These are phyloP conservation scores for Coemansia umbellata DNA, from an alignment of 192 early-diverging fungal species.

Conservation along the genomic window DNA sequence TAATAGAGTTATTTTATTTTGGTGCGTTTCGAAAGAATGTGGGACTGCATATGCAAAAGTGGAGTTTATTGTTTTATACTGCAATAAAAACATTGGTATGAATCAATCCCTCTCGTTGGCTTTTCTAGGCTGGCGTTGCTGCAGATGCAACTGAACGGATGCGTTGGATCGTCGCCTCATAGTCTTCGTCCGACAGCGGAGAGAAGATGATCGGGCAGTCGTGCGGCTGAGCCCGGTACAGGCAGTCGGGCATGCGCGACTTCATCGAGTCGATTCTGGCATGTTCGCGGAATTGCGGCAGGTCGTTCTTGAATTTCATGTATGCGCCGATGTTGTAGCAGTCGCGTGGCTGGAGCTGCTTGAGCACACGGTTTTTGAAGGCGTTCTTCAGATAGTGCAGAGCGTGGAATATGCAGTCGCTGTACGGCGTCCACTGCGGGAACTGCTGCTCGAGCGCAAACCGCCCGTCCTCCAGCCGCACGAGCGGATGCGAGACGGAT, in stretches of 20 bases:
- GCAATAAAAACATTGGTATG: too few species aligned
- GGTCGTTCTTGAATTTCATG: slow-evolving; percentile 44
- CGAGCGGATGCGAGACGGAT: slow-evolving; percentile 81
- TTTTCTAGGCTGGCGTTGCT: neutral
- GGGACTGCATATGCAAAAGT: too few species aligned
- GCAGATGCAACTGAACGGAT: slow-evolving; percentile 9
- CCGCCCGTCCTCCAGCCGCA: slow-evolving; percentile 61
- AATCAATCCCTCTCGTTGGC: too few species aligned
- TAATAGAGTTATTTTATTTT: too few species aligned
- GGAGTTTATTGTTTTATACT: too few species aligned
- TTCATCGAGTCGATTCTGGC: slow-evolving; percentile 36
- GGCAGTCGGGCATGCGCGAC: slow-evolving; percentile 27
- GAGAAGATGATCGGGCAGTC: slow-evolving; percentile 51
- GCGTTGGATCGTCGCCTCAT: slow-evolving; percentile 26
- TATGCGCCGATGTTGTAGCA: slow-evolving; percentile 48
- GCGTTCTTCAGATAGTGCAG: slow-evolving; percentile 84
- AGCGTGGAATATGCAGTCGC: slow-evolving; percentile 79
- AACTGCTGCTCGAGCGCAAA: slow-evolving; percentile 76
- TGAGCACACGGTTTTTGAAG: slow-evolving; percentile 77
- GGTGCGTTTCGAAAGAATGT: too few species aligned
- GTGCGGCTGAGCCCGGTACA: slow-evolving; percentile 29
- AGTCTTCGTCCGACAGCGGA: slow-evolving; percentile 37
- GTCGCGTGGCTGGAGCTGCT: slow-evolving; percentile 40
- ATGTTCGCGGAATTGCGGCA: slow-evolving; percentile 38
- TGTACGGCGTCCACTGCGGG: slow-evolving; percentile 75